A percentile compares a stretch with the other conserved stretches of the same genome.
Evolutionary conservation across 1,139 yeast genomes (phyloP).

Genomic region (Pichiaceae sp.): DNA sequence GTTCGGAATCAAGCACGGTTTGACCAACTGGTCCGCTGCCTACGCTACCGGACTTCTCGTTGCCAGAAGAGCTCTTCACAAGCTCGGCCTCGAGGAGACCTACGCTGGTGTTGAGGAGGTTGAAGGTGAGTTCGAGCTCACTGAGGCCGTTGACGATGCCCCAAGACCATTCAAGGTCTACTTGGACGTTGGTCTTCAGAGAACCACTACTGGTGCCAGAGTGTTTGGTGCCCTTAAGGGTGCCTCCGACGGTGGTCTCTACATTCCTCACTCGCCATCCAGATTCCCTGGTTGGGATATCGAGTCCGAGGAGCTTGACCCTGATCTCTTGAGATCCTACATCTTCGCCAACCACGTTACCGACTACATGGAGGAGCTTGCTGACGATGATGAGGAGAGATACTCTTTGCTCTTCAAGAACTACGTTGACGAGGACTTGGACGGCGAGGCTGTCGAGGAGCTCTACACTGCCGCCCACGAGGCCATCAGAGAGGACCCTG

Average conservation of each 20-base stretch:
- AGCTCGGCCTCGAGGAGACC: conserved; percentile 97
- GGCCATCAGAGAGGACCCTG: conserved; percentile 93
- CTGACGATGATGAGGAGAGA: conserved; percentile 99
- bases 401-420: conserved; percentile 93
- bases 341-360: conserved; percentile 99
- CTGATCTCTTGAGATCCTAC: conserved; percentile 88
- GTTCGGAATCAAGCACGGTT: conserved; percentile 97
- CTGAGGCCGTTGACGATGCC: conserved; percentile 98
- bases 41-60: conserved; percentile 98
- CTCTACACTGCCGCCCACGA: conserved; percentile 92
- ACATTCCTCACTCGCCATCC: conserved; percentile 98
- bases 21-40: conserved; percentile 99
- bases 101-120: conserved; percentile 99
- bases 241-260: conserved; percentile 99
- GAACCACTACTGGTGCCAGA: conserved; percentile 99
- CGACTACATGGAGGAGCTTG: conserved; percentile 99
- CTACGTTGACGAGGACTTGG: conserved; percentile 94
- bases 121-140: conserved; percentile 97
- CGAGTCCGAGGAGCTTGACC: conserved; percentile 96
- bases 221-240: conserved; percentile 99
- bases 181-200: conserved; percentile 99
- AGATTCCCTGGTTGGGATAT: conserved; percentile 99
- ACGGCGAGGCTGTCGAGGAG: conserved; percentile 96
- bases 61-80: conserved; percentile 98
- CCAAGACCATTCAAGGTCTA: conserved; percentile 99